Base-by-base conservation (phyloP, 257 asterid genomes). In the Rhazya stricta region DNA sequence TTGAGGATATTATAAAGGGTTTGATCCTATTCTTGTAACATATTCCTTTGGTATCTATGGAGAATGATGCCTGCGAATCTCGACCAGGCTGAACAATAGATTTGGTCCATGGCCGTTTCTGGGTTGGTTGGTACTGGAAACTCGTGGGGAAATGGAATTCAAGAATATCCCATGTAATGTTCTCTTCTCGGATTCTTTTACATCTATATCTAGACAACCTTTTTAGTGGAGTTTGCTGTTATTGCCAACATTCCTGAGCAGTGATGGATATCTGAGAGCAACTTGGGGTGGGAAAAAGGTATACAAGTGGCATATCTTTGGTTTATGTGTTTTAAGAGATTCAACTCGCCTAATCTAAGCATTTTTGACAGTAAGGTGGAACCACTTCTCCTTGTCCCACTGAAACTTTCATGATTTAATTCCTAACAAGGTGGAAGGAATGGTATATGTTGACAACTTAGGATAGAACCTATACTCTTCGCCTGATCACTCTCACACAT, bases 231-330 rank as follows among this genome's bases (percentile, higher is more conserved):
- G 9, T 23, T 6, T n/a, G 32, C 36, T 25, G 27, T 12, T 15
- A 0, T 21, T 1, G 7, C 39, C 36, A 54, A 54, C 21, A 72
- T 21, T 37, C n/a, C 10, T 6, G 43, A 37, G 32, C 66, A 34
- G 9, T 36, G 18, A 46, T 2, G 45, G 18, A 48, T 37, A 29
- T 13, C 5, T 1, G 18, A 29, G 67, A 60, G 3, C 41, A 29
- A 18, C 10, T 61, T 19, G 25, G 25, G n/a, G 25, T 5, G 25
- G 25, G 25, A 63, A 12, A 34, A 63, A 27, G 36, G 43, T n/a
- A n/a, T n/a, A n/a, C n/a, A 37, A 48, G 6, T 51, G 48, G 78
- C 78, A 74, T 74, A 45, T 74, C 19, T 34, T 11, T 23, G 62
- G 71, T 30, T 45, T 62, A 74, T 74, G 37, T 57, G 27, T 46